These are phyloP conservation scores for Chytriomyces sp. DNA, from an alignment of 192 early-diverging fungal species.

Conservation along the genomic window DNA sequence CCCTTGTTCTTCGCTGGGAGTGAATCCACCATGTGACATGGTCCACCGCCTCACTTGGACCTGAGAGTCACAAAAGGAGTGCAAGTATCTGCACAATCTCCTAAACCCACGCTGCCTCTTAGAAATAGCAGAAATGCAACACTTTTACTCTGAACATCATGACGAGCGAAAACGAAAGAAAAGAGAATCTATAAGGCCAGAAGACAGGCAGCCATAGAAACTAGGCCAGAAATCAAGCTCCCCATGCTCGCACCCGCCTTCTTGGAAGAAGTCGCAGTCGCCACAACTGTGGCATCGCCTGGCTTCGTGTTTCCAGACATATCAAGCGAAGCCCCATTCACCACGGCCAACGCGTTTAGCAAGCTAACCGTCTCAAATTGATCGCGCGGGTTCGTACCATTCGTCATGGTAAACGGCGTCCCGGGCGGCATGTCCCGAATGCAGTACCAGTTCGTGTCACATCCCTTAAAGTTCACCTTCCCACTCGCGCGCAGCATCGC, in stretches of 20 bases:
- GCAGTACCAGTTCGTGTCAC: slow-evolving; percentile 17
- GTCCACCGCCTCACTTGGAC: too few relatives aligned
- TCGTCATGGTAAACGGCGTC: background rate
- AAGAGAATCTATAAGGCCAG: too few relatives aligned
- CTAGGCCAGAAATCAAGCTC: too few relatives aligned
- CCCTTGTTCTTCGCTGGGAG: too few relatives aligned
- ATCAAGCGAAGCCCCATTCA: background rate
- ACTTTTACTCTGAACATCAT: too few relatives aligned
- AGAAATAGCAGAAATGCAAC: too few relatives aligned
- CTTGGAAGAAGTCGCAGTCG: background rate
- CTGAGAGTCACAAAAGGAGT: too few relatives aligned
- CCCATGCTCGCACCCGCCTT: background rate
- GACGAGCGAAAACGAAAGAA: too few relatives aligned
- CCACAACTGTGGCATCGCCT: background rate
- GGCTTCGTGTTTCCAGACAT: background rate
- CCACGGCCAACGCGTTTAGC: slow-evolving; percentile 8
- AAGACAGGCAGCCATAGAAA: too few relatives aligned
- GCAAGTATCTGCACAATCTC: too few relatives aligned
- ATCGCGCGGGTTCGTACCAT: slow-evolving; percentile 24
- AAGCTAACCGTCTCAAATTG: slow-evolving; percentile 13
- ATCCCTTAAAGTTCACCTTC: background rate
- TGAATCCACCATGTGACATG: too few relatives aligned
- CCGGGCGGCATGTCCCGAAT: background rate
- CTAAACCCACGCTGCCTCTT: too few relatives aligned
- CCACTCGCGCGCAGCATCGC: background rate